Base-by-base conservation (phyloP, 371 early-diverging fungal genomes). In the Entomophthora muscae region DNA sequence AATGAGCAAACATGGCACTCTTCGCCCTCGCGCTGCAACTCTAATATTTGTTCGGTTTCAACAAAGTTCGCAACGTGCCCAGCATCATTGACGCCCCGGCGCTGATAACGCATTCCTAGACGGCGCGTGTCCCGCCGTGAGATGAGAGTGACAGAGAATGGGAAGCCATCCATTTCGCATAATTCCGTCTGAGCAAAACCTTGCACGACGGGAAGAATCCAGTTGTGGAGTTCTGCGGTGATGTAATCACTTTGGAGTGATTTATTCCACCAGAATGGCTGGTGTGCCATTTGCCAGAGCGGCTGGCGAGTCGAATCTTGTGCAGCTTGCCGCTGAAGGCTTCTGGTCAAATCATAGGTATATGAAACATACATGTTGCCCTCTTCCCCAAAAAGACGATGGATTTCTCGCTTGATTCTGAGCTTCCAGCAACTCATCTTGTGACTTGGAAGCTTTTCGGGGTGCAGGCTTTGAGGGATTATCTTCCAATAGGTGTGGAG, bases 31-130 rank as follows among this genome's bases (percentile, higher is more conserved):
- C 61, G 57, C 21, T 42, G 53, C 28, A 33, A n/a, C 28, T 64
- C 52, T n/a, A 63, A 42, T 24, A n/a, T 65, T 62, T 98, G 95
- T 71, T 98, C 98, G 0, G 99, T 98, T 73, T 99, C 99, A 1
- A 97, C 97, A 77, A 83, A 95, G 73, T 99, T 99, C 42, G 98
- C 86, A 2, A 91, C 93, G 70, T 97, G 80, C n/a, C 99, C 99
- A 1, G 85, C 65, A 27, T 76, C 83, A 73, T 99, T 94, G 22
- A 93, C 81, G 55, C 99, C 99, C 64, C 99, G 84, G 33, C 88
- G 83, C 69, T 93, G 90, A 73, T 88, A 99, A 30, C 99, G 86
- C 1, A 95, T 86, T 51, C 91, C 84, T 65, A 69, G 63, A 52
- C 92, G 79, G 68, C 81, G 82, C 53, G 83, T 81, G 32, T 83